Base-by-base conservation (phyloP, 176 grass and related monocot species). In the Poa pratensis region DNA sequence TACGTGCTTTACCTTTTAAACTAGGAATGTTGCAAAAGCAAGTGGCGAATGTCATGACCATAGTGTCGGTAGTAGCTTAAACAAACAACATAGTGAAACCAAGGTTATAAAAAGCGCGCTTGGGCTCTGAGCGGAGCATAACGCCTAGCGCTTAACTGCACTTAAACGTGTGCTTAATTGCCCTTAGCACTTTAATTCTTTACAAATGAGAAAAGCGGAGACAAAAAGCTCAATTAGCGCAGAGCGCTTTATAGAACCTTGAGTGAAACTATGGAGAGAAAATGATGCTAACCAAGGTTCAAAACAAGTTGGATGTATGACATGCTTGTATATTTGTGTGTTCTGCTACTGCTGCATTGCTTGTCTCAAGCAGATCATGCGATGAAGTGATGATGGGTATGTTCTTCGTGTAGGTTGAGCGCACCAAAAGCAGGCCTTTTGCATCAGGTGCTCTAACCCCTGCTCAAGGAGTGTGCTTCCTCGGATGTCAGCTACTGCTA, bases 391-490 rank as follows among this genome's bases (percentile, higher is more conserved):
- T 43, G 40, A 72, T 34, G 17, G 20, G 19, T 15, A 64, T 87
- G 20, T 73, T 71, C 71, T 5, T 69, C 19, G 51, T 84, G 51
- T 63, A 97, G 95, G 92, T 97, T 30, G 92, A 93, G 68, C 84
- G 89, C 50, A 97, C 92, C 69, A 95, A 89, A 90, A 84, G 39
- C 68, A 92, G 95, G 66, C 91, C 95, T 77, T 83, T 97, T 49
- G 92, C 95, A 88, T 94, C 88, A 76, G 95, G 95, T 66, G 26
- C 7, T 67, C 85, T 97, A 76, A 90, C 91, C 16, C 90, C 82
- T 69, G 83, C 70, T 78, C 91, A 90, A 34, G 95, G 95, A 20
- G 82, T 97, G 69, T 35, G 66, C 73, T 98, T 98, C 83, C 89
- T 98, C 9, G 95, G 93, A 54, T 81, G 88, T 65, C 93, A 95